Conservation (phyloP, 2,329 filamentous ascomycete species). For the Knoxdaviesia proteae region DNA sequence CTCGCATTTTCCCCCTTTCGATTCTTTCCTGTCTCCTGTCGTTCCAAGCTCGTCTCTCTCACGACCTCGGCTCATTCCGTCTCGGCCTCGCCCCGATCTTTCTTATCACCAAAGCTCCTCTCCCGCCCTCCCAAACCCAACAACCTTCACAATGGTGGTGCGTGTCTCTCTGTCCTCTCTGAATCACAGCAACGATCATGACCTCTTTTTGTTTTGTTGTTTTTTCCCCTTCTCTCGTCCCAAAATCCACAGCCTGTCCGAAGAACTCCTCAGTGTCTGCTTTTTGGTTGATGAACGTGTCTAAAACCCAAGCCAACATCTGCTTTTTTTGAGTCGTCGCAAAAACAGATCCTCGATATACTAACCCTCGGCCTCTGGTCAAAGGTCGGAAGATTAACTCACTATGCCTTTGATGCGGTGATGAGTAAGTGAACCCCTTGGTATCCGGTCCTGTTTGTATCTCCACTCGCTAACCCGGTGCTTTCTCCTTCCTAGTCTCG, state of each 20-base stretch:
- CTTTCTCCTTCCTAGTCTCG: constrained; percentile 42
- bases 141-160: constrained; percentile 5
- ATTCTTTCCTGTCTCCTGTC: no score
- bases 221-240: no score
- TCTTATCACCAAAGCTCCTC: not conserved
- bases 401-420: constrained; percentile 92
- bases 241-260: no score
- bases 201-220: no score
- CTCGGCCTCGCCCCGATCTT: no score
- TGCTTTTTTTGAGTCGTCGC: not conserved
- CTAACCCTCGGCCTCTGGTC: constrained; percentile 47
- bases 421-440: constrained; percentile 39
- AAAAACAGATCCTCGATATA: constrained; percentile 37
- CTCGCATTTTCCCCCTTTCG: no score
- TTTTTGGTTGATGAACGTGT: no score
- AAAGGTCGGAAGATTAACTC: constrained; percentile 80
- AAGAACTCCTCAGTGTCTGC: no score
- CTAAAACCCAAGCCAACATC: not conserved
- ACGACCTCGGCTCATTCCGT: no score
- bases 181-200: no score
- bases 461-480: constrained; percentile 6
- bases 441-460: not conserved
- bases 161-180: not conserved
- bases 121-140: not conserved
- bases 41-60: no score